Evolutionary conservation across 129 eudicot genomes (phyloP).

Genomic region (Kitagawia praeruptora): DNA sequence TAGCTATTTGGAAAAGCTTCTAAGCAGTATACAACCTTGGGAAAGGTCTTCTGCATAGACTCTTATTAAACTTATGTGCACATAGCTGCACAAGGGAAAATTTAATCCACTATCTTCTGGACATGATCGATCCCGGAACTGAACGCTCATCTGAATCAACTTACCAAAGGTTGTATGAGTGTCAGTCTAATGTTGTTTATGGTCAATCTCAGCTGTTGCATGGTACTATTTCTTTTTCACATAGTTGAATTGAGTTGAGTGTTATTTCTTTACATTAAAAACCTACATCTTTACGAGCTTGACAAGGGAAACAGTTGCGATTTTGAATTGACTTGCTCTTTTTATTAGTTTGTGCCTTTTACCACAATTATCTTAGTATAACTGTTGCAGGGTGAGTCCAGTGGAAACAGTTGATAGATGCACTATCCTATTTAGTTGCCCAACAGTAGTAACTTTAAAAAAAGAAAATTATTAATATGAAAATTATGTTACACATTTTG

Average conservation of each 20-base stretch:
- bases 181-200: slow-evolving; percentile 84
- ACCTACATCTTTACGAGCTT: not conserved
- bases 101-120: slow-evolving; percentile 67
- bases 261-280: not conserved
- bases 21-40: too few relatives aligned
- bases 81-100: slow-evolving; percentile 70
- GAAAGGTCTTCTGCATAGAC: slow-evolving; percentile 92
- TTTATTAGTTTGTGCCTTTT: too few relatives aligned
- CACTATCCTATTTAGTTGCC: too few relatives aligned
- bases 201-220: slow-evolving; percentile 78
- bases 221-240: slow-evolving; percentile 31
- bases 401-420: too few relatives aligned
- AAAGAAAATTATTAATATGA: too few relatives aligned
- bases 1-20: too few relatives aligned
- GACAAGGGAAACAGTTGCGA: too few relatives aligned
- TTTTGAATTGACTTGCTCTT: too few relatives aligned
- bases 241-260: not conserved
- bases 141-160: slow-evolving; percentile 45
- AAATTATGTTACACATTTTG: too few relatives aligned
- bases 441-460: too few relatives aligned
- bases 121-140: slow-evolving; percentile 69
- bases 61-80: slow-evolving; percentile 74
- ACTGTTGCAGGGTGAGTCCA: too few relatives aligned
- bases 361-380: too few relatives aligned
- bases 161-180: slow-evolving; percentile 86